These are phyloP conservation scores for Beauveria rudraprayagi DNA, from an alignment of 2,329 filamentous ascomycete genomes.

Conservation along the genomic window DNA sequence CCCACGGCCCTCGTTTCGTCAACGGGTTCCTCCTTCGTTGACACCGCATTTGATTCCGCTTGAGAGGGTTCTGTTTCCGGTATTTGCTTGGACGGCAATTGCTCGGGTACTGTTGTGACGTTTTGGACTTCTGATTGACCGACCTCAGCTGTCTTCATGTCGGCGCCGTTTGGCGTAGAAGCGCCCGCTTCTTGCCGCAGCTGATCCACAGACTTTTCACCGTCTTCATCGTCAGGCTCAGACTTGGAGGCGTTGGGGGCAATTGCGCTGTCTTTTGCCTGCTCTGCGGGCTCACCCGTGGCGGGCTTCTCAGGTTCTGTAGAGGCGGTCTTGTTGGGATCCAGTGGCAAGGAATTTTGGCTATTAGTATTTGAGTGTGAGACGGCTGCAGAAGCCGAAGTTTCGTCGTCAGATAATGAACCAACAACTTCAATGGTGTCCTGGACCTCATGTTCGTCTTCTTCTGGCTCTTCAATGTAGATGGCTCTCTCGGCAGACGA, in stretches of 20 bases:
- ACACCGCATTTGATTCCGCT: not conserved
- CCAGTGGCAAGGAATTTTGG: not conserved
- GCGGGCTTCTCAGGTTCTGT: not conserved
- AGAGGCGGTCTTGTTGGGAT: not conserved
- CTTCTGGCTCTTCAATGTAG: conserved; percentile 26
- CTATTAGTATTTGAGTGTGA: not conserved
- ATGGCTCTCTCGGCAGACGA: conserved; percentile 23
- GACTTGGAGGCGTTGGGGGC: not conserved
- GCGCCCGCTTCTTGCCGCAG: not conserved
- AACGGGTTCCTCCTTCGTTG: not conserved
- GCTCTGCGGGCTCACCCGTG: not conserved
- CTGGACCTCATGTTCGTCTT: conserved; percentile 15
- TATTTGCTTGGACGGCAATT: not conserved
- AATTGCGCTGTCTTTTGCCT: not conserved
- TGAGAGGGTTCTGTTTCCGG: not conserved
- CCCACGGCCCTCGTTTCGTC: not conserved
- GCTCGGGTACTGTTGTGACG: not conserved
- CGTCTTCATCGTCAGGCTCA: not conserved
- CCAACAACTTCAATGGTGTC: conserved; percentile 7
- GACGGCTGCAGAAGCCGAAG: not conserved
- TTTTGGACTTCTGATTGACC: not conserved
- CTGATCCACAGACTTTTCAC: not conserved
- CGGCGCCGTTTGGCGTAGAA: not conserved
- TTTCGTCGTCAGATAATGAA: conserved; percentile 4
- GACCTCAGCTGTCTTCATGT: not conserved